Evolutionary conservation across 179 eudicot genomes (phyloP), one percentile per base, ranked within the genome.

Genomic region (Camellia oleifera): DNA sequence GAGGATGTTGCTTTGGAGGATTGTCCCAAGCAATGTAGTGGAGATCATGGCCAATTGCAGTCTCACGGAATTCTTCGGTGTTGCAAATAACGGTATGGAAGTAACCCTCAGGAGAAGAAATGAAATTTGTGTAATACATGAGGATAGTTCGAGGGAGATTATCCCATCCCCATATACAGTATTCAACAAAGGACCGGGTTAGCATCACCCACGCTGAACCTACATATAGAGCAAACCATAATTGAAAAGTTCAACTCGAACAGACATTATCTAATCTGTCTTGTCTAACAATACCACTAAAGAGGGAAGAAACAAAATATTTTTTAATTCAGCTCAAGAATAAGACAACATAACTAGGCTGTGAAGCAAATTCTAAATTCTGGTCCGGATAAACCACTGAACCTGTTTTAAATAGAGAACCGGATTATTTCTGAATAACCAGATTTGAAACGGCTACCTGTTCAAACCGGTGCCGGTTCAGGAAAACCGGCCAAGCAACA

Each of bases 131-230:
- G 80, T 90, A 91, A 77, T 92, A 92, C 92, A 92, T 84, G 12
- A 92, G 87, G 77, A 92, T 73, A 7, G 95, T 91, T 81, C 97
- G 83, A 0, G 97, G 97, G 82, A 92, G 89, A 79, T 91, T 92
- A 78, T 92, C 97, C 95, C 92, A 91, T 77, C 97, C 95, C 95
- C 91, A 85, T 85, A 92, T 90, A 78, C 95, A 91, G 82, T 92
- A 92, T 53, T 92, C 95, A 4, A 92, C 90, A 65, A 92, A 92
- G 2, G 93, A 90, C 53, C 95, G 93, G 20, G 90, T 86, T 50
- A 92, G 87, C 20, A 92, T 81, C 52, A 89, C 90, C 96, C 96
- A 92, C 10, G 96, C 96, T 11, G 97, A 92, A 80, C 95, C 97
- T 92, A 90, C 53, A 87, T 5, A 73, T 0, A n/a, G 45, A 14